phyloP scores from a whole-genome alignment of 2,329 filamentous ascomycete genomes.

The Ceratocystis variospora region DNA sequence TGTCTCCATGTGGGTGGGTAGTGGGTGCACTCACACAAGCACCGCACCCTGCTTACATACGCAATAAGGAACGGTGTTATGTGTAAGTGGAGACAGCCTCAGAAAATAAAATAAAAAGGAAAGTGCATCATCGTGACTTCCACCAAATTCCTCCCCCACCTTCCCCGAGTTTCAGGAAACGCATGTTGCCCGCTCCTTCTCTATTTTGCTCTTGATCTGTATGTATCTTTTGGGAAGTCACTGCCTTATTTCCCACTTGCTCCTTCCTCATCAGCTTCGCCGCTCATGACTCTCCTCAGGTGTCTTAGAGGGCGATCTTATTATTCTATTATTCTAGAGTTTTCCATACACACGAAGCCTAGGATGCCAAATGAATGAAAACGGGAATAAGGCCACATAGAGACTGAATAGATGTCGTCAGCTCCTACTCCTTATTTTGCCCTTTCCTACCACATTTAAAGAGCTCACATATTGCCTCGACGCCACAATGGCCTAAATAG shows the following conservation, averaged over 20 bases:
- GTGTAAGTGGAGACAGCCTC: too few relatives aligned
- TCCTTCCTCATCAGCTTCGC: too few relatives aligned
- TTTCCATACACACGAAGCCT: background rate
- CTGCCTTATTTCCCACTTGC: background rate
- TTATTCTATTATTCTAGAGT: background rate
- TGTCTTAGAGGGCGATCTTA: too few relatives aligned
- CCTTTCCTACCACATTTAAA: background rate
- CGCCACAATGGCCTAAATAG: background rate
- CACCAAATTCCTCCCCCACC: background rate
- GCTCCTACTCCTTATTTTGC: background rate
- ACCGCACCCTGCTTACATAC: too few relatives aligned
- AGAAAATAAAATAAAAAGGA: background rate
- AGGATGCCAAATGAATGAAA: too few relatives aligned
- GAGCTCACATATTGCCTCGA: background rate
- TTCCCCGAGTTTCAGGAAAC: constrained; percentile 1
- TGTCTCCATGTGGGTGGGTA: too few relatives aligned
- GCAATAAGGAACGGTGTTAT: too few relatives aligned
- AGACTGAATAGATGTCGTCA: background rate
- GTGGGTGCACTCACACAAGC: too few relatives aligned
- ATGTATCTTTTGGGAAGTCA: background rate
- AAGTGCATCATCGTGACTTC: background rate
- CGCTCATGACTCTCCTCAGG: too few relatives aligned
- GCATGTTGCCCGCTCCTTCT: background rate
- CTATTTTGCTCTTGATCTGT: background rate
- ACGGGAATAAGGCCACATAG: too few relatives aligned